Evolutionary conservation across 768 basidiomycete species (phyloP).

Genomic region (Gelatoporia subvermispora): DNA sequence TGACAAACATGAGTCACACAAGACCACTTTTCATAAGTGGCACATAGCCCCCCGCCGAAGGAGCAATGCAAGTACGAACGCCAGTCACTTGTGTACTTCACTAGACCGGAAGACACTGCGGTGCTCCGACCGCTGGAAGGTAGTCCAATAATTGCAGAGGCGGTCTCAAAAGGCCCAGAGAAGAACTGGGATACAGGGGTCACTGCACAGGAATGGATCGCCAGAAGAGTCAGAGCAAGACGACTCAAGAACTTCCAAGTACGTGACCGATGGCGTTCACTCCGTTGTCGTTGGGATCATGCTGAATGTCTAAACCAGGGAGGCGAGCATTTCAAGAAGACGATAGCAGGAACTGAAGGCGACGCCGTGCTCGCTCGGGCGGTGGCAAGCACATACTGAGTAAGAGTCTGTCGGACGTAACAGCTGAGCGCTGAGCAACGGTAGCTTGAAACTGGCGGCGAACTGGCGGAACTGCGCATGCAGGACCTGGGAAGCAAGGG

Average conservation of each 20-base stretch:
- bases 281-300: too few species aligned
- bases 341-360: too few species aligned
- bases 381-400: too few species aligned
- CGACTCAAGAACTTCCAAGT: constrained; percentile 22
- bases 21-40: background rate
- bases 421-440: too few species aligned
- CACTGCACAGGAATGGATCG: constrained; percentile 20
- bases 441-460: too few species aligned
- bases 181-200: constrained; percentile 18
- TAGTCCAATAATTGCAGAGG: constrained; percentile 19
- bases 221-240: constrained; percentile 20
- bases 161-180: constrained; percentile 12
- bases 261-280: constrained; percentile 1
- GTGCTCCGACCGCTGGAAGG: constrained; percentile 44
- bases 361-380: too few species aligned
- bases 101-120: constrained; percentile 51
- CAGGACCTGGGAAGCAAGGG: too few species aligned
- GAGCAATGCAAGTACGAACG: constrained; percentile 47
- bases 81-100: constrained; percentile 70
- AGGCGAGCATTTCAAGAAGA: too few species aligned
- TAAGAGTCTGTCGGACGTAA: too few species aligned
- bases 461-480: too few species aligned
- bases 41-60: constrained; percentile 46
- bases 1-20: background rate
- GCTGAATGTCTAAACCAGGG: too few species aligned